phyloP scores from a whole-genome alignment of 495 filamentous ascomycete genomes.

The Aspergillus incahuasiensis region DNA sequence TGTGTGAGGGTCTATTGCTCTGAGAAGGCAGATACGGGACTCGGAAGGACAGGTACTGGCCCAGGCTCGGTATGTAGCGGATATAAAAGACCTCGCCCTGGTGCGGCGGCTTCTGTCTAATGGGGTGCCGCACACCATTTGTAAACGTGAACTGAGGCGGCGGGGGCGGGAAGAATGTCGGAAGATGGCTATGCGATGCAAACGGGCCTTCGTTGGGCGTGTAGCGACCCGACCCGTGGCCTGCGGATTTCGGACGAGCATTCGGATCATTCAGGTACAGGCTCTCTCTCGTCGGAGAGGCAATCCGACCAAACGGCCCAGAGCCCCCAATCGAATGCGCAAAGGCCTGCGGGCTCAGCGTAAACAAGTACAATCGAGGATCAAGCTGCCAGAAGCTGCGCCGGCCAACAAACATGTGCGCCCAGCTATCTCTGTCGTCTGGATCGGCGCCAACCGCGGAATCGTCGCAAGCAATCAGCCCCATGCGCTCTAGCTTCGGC shows the following conservation, averaged over 20 bases:
- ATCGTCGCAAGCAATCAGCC: slow-evolving; percentile 69
- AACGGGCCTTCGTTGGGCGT: slow-evolving; percentile 55
- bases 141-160: slow-evolving; percentile 78
- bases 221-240: slow-evolving; percentile 21
- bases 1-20: neutral
- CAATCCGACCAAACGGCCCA: slow-evolving; percentile 37
- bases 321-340: slow-evolving; percentile 47
- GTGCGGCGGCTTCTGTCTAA: slow-evolving; percentile 82
- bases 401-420: slow-evolving; percentile 74
- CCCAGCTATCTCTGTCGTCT: slow-evolving; percentile 58
- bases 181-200: slow-evolving; percentile 67
- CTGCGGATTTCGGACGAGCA: slow-evolving; percentile 9
- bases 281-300: slow-evolving; percentile 55
- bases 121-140: slow-evolving; percentile 74
- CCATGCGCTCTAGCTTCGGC: slow-evolving; percentile 92
- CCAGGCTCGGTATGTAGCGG: slow-evolving; percentile 75
- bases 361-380: slow-evolving; percentile 81
- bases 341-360: slow-evolving; percentile 56
- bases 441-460: slow-evolving; percentile 65
- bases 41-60: slow-evolving; percentile 85
- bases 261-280: slow-evolving; percentile 18
- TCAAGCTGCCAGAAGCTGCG: slow-evolving; percentile 90
- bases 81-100: slow-evolving; percentile 88
- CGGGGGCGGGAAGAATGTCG: slow-evolving; percentile 83
- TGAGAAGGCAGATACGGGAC: slow-evolving; percentile 49